Conservation (phyloP, 345 rosid genomes). For the Euphorbia tirucalli region DNA sequence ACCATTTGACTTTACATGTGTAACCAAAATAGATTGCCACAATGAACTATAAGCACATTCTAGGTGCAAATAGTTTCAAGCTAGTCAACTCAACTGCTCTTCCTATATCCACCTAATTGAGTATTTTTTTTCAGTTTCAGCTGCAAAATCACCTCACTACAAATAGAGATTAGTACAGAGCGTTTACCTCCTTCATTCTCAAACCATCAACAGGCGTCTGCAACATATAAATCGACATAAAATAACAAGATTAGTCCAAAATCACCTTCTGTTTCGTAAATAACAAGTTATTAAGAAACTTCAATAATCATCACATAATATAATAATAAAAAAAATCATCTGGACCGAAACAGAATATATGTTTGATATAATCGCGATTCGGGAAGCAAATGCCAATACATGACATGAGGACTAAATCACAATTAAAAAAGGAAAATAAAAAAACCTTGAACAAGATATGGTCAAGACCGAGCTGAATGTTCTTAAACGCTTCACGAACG, state of each 20-base stretch:
- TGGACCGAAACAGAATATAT: background rate
- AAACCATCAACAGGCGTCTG: slow-evolving; percentile 69
- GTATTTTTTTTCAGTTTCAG: no score
- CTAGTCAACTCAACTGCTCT: slow-evolving; percentile 10
- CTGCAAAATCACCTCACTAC: background rate
- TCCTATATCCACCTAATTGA: background rate
- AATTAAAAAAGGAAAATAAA: background rate
- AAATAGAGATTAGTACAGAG: background rate
- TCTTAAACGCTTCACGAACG: slow-evolving; percentile 75
- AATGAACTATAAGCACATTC: background rate
- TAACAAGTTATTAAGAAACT: no score
- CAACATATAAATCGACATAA: slow-evolving; percentile 14
- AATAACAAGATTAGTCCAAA: background rate
- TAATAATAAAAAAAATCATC: background rate
- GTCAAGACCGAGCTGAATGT: slow-evolving; percentile 67
- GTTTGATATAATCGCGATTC: background rate
- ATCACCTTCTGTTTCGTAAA: no score
- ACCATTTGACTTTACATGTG: background rate
- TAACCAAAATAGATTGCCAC: background rate
- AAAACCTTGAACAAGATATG: slow-evolving; percentile 84
- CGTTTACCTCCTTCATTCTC: slow-evolving; percentile 67
- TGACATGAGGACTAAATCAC: background rate
- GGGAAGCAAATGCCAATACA: background rate
- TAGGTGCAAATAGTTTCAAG: background rate
- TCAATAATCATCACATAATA: background rate